Evolutionary conservation across 257 asterid species (phyloP).

Genomic region (Anisodus tanguticus): DNA sequence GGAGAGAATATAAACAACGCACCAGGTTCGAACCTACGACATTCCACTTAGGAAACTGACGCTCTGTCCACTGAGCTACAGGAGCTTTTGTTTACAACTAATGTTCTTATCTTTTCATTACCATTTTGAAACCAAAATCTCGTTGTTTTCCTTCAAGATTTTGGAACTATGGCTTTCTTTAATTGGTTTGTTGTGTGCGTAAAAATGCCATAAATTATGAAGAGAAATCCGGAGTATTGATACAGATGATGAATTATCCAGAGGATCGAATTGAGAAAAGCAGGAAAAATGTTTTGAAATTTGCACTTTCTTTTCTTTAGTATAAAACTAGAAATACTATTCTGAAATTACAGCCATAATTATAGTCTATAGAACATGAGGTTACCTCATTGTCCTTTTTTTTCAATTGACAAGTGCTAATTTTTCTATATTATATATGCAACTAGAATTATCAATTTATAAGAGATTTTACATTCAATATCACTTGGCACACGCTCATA

Average conservation of each 20-base stretch:
- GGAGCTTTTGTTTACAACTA: conserved; percentile 44
- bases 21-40: conserved; percentile 99
- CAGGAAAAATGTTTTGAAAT: background rate
- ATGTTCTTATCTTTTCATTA: too few relatives aligned
- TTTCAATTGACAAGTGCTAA: background rate
- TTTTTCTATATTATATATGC: too few relatives aligned
- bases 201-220: background rate
- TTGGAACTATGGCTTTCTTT: background rate
- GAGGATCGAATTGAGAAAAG: background rate
- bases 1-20: conserved; percentile 39
- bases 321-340: background rate
- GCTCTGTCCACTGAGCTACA: conserved; percentile 99
- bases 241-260: background rate
- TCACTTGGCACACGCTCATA: too few relatives aligned
- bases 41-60: conserved; percentile 99
- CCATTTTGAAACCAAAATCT: too few relatives aligned
- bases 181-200: background rate
- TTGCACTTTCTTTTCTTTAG: background rate
- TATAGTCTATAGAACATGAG: background rate
- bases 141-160: background rate
- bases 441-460: too few relatives aligned
- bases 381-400: background rate
- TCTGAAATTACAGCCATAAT: background rate
- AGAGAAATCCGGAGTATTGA: background rate
- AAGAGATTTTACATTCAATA: too few relatives aligned